phyloP scores from a whole-genome alignment of 192 early-diverging fungal species.

The Jimgerdemannia flammicorona region DNA sequence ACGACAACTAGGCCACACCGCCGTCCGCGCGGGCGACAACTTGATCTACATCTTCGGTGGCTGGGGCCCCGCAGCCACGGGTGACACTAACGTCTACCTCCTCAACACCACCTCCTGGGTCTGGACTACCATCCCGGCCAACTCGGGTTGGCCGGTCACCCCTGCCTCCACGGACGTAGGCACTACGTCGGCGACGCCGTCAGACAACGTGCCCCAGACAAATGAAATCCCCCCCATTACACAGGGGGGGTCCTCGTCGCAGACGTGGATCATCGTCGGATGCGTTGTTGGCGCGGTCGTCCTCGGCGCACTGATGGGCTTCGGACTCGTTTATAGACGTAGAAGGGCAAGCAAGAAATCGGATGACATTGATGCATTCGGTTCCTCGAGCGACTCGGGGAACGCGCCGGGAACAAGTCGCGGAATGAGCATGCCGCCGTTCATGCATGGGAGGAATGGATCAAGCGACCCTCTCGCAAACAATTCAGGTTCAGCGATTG shows the following conservation, averaged over 20 bases:
- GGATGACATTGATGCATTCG: not conserved
- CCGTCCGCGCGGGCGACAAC: constrained; percentile 46
- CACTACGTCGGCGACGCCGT: not conserved
- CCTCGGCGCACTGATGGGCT: constrained; percentile 27
- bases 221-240: not conserved
- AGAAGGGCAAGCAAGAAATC: not conserved
- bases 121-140: constrained; percentile 43
- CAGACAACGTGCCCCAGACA: not conserved
- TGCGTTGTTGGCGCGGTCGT: constrained; percentile 35
- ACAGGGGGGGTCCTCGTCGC: constrained; percentile 13
- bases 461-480: not conserved
- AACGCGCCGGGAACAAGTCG: constrained; percentile 2
- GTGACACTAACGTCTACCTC: constrained; percentile 62
- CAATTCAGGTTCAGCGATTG: not conserved
- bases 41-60: constrained; percentile 71
- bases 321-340: constrained; percentile 9
- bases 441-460: not conserved
- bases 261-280: constrained; percentile 24
- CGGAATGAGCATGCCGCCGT: not conserved
- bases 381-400: not conserved
- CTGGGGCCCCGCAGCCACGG: constrained; percentile 36
- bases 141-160: constrained; percentile 29
- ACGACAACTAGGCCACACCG: constrained; percentile 57
- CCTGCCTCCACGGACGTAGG: not conserved
- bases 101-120: constrained; percentile 54